Base-by-base conservation (phyloP, 2,329 filamentous ascomycete genomes). In the Penicillium sp. region DNA sequence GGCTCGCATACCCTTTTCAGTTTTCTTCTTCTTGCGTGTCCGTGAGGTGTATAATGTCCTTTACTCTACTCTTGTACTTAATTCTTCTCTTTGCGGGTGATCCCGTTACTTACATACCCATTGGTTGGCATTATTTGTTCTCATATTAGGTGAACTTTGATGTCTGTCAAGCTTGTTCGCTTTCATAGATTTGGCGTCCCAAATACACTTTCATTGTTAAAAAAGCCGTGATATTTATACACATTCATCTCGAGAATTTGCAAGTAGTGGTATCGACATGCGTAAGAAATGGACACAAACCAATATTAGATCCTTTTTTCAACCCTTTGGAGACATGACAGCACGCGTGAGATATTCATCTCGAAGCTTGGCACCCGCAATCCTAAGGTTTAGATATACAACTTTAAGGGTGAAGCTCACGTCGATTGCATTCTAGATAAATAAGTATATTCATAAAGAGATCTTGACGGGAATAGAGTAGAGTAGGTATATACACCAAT, bases 31-130 rank as follows among this genome's bases (percentile, higher is more conserved):
- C 31, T 56, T 44, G 49, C 48, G 54, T 39, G 10, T 21, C 4
- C 22, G 31, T 39, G 21, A 45, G 48, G 33, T 52, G 33, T 48
- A 56, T 51, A 47, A 43, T 52, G 9, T 52, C 16, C 16, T 52
- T 46, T 51, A 56, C 43, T 44, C 19, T 19, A 52, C 27, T 26
- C 19, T 43, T 52, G 48, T 48, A 46, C 43, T 52, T 46, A 44
- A 47, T 52, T 2, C n/a, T 6, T 19, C 24, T 43, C 16, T 19
- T 27, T 13, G 26, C 16, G 27, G 42, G 27, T 54, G 33, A 26
- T 22, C 31, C 24, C 44, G 4, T 47, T 42, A 11, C 39, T 22
- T 47, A 47, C 27, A 31, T 47, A 47, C n/a, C 26, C 26, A 46
- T 19, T 39, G n/a, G n/a, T 39, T 19, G 3, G 16, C 35, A 39